A percentile compares a stretch with the other conserved stretches of the same genome.
Evolutionary conservation across 768 basidiomycete species (phyloP).

Genomic region (Daedaleopsis nitida): DNA sequence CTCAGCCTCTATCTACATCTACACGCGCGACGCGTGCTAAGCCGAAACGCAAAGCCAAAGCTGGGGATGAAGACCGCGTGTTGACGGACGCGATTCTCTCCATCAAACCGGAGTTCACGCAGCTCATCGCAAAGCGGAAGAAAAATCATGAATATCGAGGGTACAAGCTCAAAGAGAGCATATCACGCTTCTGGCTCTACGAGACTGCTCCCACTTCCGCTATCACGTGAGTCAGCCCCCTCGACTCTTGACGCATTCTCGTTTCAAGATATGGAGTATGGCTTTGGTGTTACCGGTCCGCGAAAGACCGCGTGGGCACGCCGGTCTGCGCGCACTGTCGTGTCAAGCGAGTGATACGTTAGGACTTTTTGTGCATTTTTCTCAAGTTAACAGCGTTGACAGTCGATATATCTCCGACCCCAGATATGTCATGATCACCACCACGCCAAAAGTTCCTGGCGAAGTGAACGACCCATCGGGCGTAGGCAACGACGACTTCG

Average conservation of each 20-base stretch:
- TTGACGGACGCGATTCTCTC: slow-evolving; percentile 35
- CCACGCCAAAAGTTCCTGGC: slow-evolving; percentile 34
- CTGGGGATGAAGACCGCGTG: slow-evolving; percentile 25
- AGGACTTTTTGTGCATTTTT: background rate
- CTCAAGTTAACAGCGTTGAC: background rate
- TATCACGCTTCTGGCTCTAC: slow-evolving; percentile 36
- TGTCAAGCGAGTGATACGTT: no score
- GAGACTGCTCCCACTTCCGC: slow-evolving; percentile 31
- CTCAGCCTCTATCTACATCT: background rate
- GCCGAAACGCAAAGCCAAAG: background rate
- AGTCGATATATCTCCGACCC: background rate
- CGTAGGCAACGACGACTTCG: slow-evolving; percentile 40
- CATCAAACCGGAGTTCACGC: slow-evolving; percentile 35
- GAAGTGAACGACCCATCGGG: slow-evolving; percentile 34
- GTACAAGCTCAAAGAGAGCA: slow-evolving; percentile 33
- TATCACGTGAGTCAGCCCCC: slow-evolving; percentile 31
- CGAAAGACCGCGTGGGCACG: no score
- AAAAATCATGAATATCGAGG: slow-evolving; percentile 42
- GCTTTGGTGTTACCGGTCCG: no score
- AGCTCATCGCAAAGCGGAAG: slow-evolving; percentile 33
- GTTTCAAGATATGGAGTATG: no score
- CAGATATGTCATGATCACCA: slow-evolving; percentile 32
- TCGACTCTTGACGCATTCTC: no score
- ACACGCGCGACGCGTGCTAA: background rate
- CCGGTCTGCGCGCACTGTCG: no score